These are phyloP conservation scores for Pisolithus orientalis DNA, from an alignment of 768 basidiomycete genomes.

Conservation along the genomic window DNA sequence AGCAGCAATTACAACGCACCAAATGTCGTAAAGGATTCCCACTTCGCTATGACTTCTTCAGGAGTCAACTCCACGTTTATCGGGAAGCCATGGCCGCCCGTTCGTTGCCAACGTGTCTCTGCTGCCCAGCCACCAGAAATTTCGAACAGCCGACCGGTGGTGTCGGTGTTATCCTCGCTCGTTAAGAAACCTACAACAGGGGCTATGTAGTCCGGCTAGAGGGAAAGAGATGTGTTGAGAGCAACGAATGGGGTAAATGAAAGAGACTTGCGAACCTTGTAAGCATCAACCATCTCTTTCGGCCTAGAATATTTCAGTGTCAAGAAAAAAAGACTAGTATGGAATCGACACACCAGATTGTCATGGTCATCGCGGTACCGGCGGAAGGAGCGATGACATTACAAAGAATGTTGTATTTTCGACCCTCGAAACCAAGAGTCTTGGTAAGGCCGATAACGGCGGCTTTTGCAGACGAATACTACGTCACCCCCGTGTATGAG, in stretches of 20 bases:
- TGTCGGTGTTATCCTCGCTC: constrained; percentile 72
- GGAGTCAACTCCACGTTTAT: constrained; percentile 67
- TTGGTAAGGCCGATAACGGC: constrained; percentile 88
- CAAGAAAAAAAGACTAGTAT: not conserved
- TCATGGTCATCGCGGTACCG: constrained; percentile 88
- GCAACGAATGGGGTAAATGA: not conserved
- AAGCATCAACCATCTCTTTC: constrained; percentile 81
- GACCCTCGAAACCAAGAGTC: constrained; percentile 86
- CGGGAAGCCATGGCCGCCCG: constrained; percentile 85
- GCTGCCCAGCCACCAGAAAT: constrained; percentile 89
- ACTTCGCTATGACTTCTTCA: constrained; percentile 75
- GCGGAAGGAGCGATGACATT: constrained; percentile 86
- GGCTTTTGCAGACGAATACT: constrained; percentile 92
- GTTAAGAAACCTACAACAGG: constrained; percentile 89
- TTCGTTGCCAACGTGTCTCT: constrained; percentile 87
- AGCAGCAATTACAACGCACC: constrained; percentile 37
- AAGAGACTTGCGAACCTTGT: constrained; percentile 50
- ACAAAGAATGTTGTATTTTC: constrained; percentile 83
- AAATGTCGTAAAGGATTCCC: constrained; percentile 81
- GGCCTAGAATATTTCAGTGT: constrained; percentile 39
- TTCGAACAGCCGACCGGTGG: constrained; percentile 77
- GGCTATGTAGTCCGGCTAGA: constrained; percentile 83
- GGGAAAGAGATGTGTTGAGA: not conserved
- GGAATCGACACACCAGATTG: constrained; percentile 46
- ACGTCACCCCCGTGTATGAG: not conserved